Base-by-base conservation (phyloP, 441 rosid species). In the Croton laevigatus region DNA sequence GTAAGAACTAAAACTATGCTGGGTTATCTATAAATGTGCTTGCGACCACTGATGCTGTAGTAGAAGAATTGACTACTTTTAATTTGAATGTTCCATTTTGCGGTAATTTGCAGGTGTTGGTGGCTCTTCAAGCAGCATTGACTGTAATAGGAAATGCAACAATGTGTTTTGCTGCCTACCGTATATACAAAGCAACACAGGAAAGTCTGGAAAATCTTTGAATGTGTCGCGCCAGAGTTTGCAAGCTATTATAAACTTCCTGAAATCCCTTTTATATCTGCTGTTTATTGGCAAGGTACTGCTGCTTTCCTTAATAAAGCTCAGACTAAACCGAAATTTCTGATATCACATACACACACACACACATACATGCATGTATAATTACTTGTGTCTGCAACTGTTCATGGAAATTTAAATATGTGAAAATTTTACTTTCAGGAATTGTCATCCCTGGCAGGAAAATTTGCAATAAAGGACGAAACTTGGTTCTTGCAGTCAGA, bases 121-220 rank as follows among this genome's bases (percentile, higher is more conserved):
- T 93, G 54, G 97, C 90, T 71, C 86, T 90, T 75, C 98, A 91
- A 78, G 97, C 86, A 46, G 97, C 91, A 6, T 62, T 94, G 67
- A 94, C 97, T 8, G 90, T 83, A 23, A 71, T 90, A 19, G 97
- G 98, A 54, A 91, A 91, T 73, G 82, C 83, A 27, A 91, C 98
- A 37, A 75, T 91, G 87, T 89, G 95, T 66, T 70, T 89, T 45
- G 97, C 94, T 62, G 97, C 98, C 68, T 91, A 65, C 79, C 89
- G 90, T 62, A 88, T 91, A 66, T 81, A 79, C 86, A 87, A 82
- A 76, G 77, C 81, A 20, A 60, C 78, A 23, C 80, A 83, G 55
- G 79, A 91, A 74, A 40, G 72, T 62, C 69, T 89, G 34, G 73
- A 81, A n/a, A 74, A 85, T 68, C 76, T 76, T 40, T 86, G 76